Evolutionary conservation across 805 yeast genomes (phyloP), one percentile per base, ranked within the genome.

Genomic region (Spathaspora gorwiae): DNA sequence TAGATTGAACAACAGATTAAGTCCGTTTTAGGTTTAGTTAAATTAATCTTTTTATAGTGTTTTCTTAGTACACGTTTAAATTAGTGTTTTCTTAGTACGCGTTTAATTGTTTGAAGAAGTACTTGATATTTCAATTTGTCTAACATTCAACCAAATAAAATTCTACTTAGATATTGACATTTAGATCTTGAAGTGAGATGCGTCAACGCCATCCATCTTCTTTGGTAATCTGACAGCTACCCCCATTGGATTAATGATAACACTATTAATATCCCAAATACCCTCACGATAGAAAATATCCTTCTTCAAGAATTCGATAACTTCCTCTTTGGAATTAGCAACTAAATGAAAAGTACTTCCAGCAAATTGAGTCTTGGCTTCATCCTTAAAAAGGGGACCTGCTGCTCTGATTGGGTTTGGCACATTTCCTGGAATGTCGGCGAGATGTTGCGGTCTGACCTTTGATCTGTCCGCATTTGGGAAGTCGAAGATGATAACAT

Each of bases 241-340:
- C 1, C 69, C 70, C 29, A 62, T 53, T 39, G 89, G 89, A 56
- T 78, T 74, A 35, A 84, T 77, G 50, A 81, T 56, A 15, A 77
- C 83, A 44, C 72, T 75, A 34, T 79, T 78, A 48, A 85, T 59
- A 60, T 87, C 95, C 95, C 95, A 87, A 48, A 87, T 75, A 1
- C 89, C 90, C 32, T 72, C 70, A 53, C 70, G 72, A 53, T 77
- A 76, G 61, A 81, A 87, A 32, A 80, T 61, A 59, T 87, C 95
- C 40, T 67, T 55, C 56, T 81, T 77, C 61, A 87, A 73, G 45
- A 84, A 66, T 36, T 81, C 86, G 37, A 83, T 50, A 9, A 84
- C 81, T 51, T 84, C 84, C 50, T 84, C 84, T 55, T 72, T 79
- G 40, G 81, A 68, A 43, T 80, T 81, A 32, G 92, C 92, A 48